Conservation (phyloP, 2,329 filamentous ascomycete genomes). For the Aspergillus fumigatiaffinis region DNA sequence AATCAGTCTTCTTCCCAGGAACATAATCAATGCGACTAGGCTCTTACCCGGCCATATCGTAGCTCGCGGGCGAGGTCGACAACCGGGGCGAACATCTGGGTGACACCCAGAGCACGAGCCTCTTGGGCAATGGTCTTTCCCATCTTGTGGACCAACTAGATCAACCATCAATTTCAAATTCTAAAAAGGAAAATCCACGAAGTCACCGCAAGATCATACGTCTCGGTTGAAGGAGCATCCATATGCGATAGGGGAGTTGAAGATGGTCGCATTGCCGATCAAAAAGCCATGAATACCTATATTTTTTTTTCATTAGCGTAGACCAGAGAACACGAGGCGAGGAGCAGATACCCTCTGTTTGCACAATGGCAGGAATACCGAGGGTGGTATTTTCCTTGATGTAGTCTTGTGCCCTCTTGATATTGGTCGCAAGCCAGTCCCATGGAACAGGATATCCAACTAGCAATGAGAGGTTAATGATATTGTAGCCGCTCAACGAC, state of each 20-base stretch:
- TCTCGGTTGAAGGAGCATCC: slow-evolving; percentile 67
- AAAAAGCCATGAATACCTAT: slow-evolving; percentile 64
- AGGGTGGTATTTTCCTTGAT: slow-evolving; percentile 61
- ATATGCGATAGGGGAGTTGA: slow-evolving; percentile 71
- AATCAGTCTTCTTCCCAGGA: neutral
- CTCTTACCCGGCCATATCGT: slow-evolving; percentile 59
- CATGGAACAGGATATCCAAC: slow-evolving; percentile 65
- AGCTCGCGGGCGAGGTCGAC: slow-evolving; percentile 68
- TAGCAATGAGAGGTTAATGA: slow-evolving; percentile 9
- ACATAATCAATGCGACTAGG: too few relatives aligned
- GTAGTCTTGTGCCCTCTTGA: slow-evolving; percentile 66
- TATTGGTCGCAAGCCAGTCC: slow-evolving; percentile 59
- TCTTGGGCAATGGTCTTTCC: slow-evolving; percentile 62
- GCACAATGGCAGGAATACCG: slow-evolving; percentile 69
- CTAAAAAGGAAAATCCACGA: neutral
- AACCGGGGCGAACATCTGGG: slow-evolving; percentile 68
- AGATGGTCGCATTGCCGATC: slow-evolving; percentile 69
- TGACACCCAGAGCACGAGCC: slow-evolving; percentile 63
- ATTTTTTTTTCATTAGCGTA: neutral
- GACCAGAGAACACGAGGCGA: neutral
- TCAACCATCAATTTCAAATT: too few relatives aligned
- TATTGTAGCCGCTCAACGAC: neutral
- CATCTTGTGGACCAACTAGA: slow-evolving; percentile 60
- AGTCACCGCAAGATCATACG: slow-evolving; percentile 18
- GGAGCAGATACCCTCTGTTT: slow-evolving; percentile 57